Conservation (phyloP, 2,329 filamentous ascomycete species). For the Aspergillus aculeatinus region DNA sequence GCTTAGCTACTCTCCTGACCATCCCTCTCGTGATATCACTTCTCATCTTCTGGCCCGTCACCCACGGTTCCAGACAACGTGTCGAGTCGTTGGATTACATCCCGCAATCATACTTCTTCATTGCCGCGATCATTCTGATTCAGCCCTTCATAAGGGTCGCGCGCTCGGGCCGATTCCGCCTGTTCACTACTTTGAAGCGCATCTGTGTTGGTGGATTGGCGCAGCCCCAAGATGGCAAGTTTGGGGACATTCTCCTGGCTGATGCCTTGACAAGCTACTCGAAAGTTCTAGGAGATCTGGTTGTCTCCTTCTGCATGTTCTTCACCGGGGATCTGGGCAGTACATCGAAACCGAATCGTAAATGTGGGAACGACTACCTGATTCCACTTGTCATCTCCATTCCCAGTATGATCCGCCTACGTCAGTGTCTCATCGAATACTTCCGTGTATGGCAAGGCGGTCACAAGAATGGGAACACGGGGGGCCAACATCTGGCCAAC, state of each 20-base stretch:
- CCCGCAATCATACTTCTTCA: constrained; percentile 76
- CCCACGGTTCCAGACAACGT: constrained; percentile 65
- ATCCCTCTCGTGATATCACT: constrained; percentile 70
- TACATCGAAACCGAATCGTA: constrained; percentile 76
- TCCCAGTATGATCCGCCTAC: constrained; percentile 80
- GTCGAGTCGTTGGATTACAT: constrained; percentile 81
- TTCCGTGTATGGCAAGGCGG: constrained; percentile 62
- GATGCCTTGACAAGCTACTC: constrained; percentile 95
- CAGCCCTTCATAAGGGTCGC: constrained; percentile 69
- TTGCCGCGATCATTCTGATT: constrained; percentile 69
- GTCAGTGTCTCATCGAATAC: constrained; percentile 91
- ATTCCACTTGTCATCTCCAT: constrained; percentile 82
- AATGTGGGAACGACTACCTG: constrained; percentile 73
- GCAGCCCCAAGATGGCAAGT: constrained; percentile 83
- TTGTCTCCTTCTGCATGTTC: constrained; percentile 90
- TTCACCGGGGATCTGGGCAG: constrained; percentile 68
- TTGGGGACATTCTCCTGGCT: constrained; percentile 88
- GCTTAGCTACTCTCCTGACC: constrained; percentile 75
- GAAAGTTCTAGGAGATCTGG: constrained; percentile 86
- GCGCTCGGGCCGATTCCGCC: constrained; percentile 69
- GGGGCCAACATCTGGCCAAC: constrained; percentile 87
- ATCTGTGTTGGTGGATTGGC: constrained; percentile 84
- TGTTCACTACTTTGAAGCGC: constrained; percentile 72
- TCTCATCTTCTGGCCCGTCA: constrained; percentile 78
- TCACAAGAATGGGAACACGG: constrained; percentile 61